Percentiles rank a stretch among this genome's conserved stretches.
phyloP scores from a whole-genome alignment of 176 grass and related monocot genomes.

The Elaeis guineensis region DNA sequence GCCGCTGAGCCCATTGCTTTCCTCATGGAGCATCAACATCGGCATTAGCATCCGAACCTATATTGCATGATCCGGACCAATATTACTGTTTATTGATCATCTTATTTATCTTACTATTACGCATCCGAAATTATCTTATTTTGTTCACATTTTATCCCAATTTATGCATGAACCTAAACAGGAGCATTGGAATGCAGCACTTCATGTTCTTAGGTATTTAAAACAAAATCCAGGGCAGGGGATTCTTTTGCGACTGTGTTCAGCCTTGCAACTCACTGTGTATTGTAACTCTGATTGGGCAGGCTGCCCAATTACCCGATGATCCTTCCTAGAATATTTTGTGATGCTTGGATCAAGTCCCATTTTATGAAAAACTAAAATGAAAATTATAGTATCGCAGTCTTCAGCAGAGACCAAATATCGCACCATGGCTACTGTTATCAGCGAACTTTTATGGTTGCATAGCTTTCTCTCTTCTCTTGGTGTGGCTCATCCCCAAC shows the following conservation, averaged over 20 bases:
- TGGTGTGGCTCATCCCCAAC: neutral
- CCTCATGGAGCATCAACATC: neutral
- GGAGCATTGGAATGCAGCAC: neutral
- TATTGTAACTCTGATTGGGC: neutral
- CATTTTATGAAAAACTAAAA: no score
- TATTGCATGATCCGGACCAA: neutral
- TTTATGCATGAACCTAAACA: neutral
- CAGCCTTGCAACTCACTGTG: neutral
- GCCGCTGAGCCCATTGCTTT: neutral
- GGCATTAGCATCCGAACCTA: neutral
- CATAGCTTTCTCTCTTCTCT: neutral
- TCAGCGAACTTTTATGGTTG: neutral
- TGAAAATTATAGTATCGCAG: neutral
- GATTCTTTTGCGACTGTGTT: neutral
- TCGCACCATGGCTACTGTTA: neutral
- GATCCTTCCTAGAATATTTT: neutral
- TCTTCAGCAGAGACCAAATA: neutral
- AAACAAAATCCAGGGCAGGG: neutral
- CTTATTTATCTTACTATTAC: neutral
- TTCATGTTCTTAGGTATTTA: neutral
- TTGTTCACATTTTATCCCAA: neutral
- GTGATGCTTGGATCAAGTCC: neutral
- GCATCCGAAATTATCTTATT: neutral
- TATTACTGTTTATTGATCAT: no score
- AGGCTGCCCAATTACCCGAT: neutral